phyloP scores from a whole-genome alignment of 495 filamentous ascomycete species.

The Daldinia vernicosa region DNA sequence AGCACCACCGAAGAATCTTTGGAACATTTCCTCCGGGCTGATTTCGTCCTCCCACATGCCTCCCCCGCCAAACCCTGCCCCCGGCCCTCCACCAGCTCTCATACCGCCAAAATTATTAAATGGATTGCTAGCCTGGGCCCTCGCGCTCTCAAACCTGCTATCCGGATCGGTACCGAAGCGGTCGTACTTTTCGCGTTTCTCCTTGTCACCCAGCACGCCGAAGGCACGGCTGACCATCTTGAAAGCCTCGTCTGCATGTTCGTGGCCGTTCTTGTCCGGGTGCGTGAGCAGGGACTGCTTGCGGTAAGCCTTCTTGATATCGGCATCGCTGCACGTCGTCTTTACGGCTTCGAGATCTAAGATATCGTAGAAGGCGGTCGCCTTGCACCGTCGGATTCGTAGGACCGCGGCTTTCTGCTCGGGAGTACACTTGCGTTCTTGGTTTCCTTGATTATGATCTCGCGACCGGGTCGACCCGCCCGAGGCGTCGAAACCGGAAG shows the following conservation, averaged over 20 bases:
- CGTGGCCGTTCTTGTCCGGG: constrained; percentile 98
- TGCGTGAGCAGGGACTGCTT: constrained; percentile 90
- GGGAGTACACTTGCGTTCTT: constrained; percentile 84
- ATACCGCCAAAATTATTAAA: constrained; percentile 76
- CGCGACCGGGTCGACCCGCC: constrained; percentile 74
- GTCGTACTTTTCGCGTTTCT: constrained; percentile 89
- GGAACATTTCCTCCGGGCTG: constrained; percentile 94
- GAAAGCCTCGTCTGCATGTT: constrained; percentile 95
- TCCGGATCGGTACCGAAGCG: constrained; percentile 91
- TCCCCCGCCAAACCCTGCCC: constrained; percentile 58
- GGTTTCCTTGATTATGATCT: constrained; percentile 93
- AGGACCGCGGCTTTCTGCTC: constrained; percentile 92
- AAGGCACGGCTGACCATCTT: constrained; percentile 97
- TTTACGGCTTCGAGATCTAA: constrained; percentile 70
- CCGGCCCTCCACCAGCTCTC: constrained; percentile 48
- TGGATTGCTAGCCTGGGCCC: constrained; percentile 65
- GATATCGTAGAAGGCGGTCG: constrained; percentile 92
- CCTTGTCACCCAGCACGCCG: constrained; percentile 89
- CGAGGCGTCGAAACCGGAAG: constrained; percentile 74
- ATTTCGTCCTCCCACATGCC: constrained; percentile 90
- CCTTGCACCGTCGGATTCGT: constrained; percentile 80
- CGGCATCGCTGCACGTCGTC: constrained; percentile 72
- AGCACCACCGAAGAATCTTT: constrained; percentile 89
- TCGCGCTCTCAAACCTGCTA: constrained; percentile 74
- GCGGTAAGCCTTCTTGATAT: constrained; percentile 95